Evolutionary conservation across 208 protist genomes (phyloP), one percentile per base, ranked within the genome.

Genomic region (Trypanosoma congolense): DNA sequence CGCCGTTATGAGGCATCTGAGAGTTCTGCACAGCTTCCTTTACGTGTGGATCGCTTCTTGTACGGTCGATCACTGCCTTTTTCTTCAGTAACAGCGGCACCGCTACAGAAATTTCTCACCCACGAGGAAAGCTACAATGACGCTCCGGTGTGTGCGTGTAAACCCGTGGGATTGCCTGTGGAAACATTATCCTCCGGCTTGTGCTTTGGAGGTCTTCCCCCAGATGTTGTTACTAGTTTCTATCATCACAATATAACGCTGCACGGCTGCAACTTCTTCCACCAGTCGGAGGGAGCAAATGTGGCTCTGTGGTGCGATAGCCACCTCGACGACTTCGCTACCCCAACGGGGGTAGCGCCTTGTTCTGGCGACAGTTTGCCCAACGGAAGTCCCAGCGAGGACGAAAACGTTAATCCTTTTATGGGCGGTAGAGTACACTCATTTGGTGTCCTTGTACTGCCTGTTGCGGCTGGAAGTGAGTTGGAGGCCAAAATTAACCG

Each of bases 241-340:
- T 91, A 77, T 51, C 53, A 47, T 22, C 43, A 77, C 61, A 88
- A 87, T 69, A 77, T 79, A n/a, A 80, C 74, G 8, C 61, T 85
- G 44, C 80, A 88, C 59, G 84, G 70, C 5, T 85, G 83, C 55
- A 83, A 84, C 70, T 83, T 80, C 54, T 74, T 80, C 6, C 70
- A 78, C 40, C 66, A 73, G 26, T 92, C 84, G 4, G 84, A 92
- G 38, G 84, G 73, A 19, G 58, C 55, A 14, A 31, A 59, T 16
- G 42, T 73, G 1, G 75, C 76, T 36, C 59, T 92, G 49, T 82
- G 77, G 73, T 61, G 78, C 40, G 38, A 72, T 56, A 50, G 70
- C 6, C 33, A 56, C 22, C 29, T 89, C 10, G 49, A 67, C 22
- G 19, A 54, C 2, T n/a, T 40, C 14, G 33, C 28, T 28, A 31